Evolutionary conservation across 164 flowering plant genomes (phyloP).

Genomic region (Stephania yunnanensis): DNA sequence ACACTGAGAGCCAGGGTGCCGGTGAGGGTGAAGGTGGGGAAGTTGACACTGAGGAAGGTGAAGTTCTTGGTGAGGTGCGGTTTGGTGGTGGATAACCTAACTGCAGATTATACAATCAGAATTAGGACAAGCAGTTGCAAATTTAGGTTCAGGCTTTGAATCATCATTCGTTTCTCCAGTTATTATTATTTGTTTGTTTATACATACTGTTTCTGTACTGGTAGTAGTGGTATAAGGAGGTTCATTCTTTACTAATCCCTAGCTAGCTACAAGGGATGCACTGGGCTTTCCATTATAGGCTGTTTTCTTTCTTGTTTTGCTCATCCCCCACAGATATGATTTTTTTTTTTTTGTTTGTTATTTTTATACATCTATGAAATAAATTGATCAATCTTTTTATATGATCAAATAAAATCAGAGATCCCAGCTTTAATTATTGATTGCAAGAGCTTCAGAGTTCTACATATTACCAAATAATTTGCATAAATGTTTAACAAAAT

Average conservation of each 20-base stretch:
- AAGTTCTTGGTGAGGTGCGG: constrained; percentile 57
- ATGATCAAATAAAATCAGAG: background rate
- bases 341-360: background rate
- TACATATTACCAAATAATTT: no score
- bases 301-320: background rate
- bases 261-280: background rate
- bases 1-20: constrained; percentile 52
- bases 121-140: constrained; percentile 54
- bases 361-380: constrained; percentile 7
- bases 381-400: background rate
- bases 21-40: constrained; percentile 68
- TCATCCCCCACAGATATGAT: background rate
- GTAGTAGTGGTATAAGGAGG: background rate
- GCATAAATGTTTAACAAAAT: no score
- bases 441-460: no score
- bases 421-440: background rate
- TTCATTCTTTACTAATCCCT: background rate
- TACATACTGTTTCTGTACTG: background rate
- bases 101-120: constrained; percentile 29
- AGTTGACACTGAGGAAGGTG: constrained; percentile 56
- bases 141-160: constrained; percentile 44
- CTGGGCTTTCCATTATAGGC: background rate
- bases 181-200: background rate
- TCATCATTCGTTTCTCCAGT: background rate
- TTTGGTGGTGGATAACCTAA: constrained; percentile 46